Base-by-base conservation (phyloP, 177 flowering plant species). In the Vitis hybrid region DNA sequence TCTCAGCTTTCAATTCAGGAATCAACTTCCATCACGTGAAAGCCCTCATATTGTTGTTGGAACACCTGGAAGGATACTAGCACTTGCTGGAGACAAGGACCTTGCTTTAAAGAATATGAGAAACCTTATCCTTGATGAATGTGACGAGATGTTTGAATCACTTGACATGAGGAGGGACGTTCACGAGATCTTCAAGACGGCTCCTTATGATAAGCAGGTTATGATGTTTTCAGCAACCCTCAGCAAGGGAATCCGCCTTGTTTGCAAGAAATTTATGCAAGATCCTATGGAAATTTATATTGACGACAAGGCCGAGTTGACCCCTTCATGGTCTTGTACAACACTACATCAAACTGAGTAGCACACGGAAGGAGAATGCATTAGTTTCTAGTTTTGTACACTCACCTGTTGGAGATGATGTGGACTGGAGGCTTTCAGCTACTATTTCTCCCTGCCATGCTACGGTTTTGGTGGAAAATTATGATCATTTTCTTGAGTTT, bases 221-320 rank as follows among this genome's bases (percentile, higher is more conserved):
- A 95, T 95, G 99, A 95, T 95, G 98, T 89, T 92, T 77, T 93
- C 98, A 11, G 97, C 98, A 4, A 93, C 98, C 0, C 94, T 93
- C 55, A 93, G 97, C 93, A 93, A 94, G 80, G 97, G 89, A 76
- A 94, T 95, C 22, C 99, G 99, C 39, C 98, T 97, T 11, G 98
- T 95, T 53, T 95, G 99, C 97, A 91, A 95, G 86, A 95, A 85
- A 70, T 95, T 95, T 72, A 95, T 95, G 99, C 99, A 93, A 95
- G 99, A 95, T 89, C 20, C 20, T 20, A 20, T 20, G 20, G 20
- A 20, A 20, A 20, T 20, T 20, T 20, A 20, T 20, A 20, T 20
- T 20, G 20, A 20, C 20, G 20, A 20, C 20, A 20, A 20, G 20
- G 20, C 20, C 1, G 20, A 20, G 20, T 20, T 20, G 20, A 20